These are phyloP conservation scores for Puccinia novopanici DNA, from an alignment of 1,284 basidiomycete species.

Conservation along the genomic window DNA sequence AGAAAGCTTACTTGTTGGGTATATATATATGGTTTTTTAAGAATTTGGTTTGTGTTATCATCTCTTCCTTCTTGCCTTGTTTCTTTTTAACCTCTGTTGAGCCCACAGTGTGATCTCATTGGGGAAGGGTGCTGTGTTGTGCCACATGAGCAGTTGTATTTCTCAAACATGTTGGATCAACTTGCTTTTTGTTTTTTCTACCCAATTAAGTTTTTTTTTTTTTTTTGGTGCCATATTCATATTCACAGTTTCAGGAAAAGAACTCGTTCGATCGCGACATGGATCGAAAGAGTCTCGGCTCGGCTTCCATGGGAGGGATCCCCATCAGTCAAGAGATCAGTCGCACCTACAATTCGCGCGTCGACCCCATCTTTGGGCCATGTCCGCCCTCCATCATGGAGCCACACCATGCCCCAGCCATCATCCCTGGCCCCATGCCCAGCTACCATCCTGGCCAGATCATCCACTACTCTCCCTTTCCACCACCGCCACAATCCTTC, in stretches of 20 bases:
- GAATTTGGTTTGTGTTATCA: too few relatives aligned
- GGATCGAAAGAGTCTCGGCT: conserved; percentile 1
- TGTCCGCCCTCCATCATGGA: conserved; percentile 39
- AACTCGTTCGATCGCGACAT: not conserved
- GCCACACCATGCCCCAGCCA: conserved; percentile 16
- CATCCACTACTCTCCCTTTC: not conserved
- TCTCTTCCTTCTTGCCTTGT: too few relatives aligned
- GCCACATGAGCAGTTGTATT: too few relatives aligned
- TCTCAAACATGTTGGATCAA: too few relatives aligned
- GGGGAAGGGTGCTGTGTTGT: too few relatives aligned
- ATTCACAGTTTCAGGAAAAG: conserved; percentile 22
- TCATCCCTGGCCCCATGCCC: conserved; percentile 7
- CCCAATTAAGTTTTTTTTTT: too few relatives aligned
- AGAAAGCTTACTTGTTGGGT: too few relatives aligned
- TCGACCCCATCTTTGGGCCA: not conserved
- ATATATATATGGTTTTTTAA: too few relatives aligned
- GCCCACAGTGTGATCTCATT: too few relatives aligned
- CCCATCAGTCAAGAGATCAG: not conserved
- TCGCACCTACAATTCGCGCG: not conserved
- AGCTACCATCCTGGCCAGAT: conserved; percentile 40
- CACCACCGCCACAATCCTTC: not conserved
- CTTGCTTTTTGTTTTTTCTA: too few relatives aligned
- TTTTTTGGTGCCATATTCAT: too few relatives aligned
- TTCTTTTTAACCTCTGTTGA: too few relatives aligned
- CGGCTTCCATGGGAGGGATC: not conserved